These are phyloP conservation scores for Naganishia onofrii DNA, from an alignment of 768 basidiomycete species.

Conservation along the genomic window DNA sequence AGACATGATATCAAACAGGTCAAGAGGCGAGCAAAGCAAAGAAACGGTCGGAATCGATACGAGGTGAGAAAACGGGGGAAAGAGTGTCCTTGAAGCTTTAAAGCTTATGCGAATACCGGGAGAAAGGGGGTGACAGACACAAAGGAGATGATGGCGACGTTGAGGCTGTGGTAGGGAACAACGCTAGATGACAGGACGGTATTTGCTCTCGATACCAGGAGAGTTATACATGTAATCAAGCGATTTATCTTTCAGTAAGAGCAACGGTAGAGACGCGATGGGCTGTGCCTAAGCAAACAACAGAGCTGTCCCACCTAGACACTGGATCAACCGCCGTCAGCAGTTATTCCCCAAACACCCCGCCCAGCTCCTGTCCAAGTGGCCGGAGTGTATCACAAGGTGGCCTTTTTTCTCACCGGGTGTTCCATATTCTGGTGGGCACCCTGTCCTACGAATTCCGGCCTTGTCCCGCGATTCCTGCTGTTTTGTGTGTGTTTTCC, in stretches of 20 bases:
- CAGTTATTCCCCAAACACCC: not conserved
- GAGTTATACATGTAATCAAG: conserved; percentile 2
- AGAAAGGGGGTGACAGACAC: not conserved
- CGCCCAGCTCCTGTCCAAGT: no score
- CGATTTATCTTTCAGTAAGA: not conserved
- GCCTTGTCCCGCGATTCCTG: no score
- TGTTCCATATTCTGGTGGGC: no score
- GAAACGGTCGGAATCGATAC: not conserved
- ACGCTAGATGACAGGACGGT: not conserved
- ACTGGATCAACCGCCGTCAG: not conserved
- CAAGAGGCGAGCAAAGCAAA: not conserved
- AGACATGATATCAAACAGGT: conserved; percentile 13
- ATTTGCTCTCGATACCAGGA: not conserved
- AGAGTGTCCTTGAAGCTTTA: conserved; percentile 20
- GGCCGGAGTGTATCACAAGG: no score
- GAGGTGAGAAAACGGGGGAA: not conserved
- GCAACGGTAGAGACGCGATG: not conserved
- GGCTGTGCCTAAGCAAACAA: conserved; percentile 13
- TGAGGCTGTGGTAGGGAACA: conserved; percentile 20
- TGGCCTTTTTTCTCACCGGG: no score
- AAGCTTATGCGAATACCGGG: not conserved
- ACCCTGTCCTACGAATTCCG: no score
- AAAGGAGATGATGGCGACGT: not conserved
- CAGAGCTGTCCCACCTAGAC: not conserved
- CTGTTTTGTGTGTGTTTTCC: no score